Base-by-base conservation (phyloP, 1,284 basidiomycete genomes). In the Agroathelia rolfsii region DNA sequence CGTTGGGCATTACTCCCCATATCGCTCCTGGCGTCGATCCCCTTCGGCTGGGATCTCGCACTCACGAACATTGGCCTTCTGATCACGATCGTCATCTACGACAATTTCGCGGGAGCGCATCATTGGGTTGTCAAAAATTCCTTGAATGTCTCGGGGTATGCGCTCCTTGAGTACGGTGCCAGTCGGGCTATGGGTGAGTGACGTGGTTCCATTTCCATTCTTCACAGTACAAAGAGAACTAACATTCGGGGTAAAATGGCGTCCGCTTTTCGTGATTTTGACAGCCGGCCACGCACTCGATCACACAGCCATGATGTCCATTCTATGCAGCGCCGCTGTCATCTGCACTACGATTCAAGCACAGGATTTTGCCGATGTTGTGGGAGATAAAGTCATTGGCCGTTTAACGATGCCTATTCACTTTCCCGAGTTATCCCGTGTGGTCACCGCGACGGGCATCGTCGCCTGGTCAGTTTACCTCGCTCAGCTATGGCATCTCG, bases 301-400 rank as follows among this genome's bases (percentile, higher is more conserved):
- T 32, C 12, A 12, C 15, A 44, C 39, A 3, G 35, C 47, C 13
- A 25, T 45, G n/a, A 11, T 36, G 9, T 46, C 52, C 3, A 34
- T 57, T 28, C 17, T 49, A 11, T 38, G 41, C 27, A 62, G 54
- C 33, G 48, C 43, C 2, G 37, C 51, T 5, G 44, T 60, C 24
- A 48, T 57, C 35, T 41, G 49, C 26, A 49, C 57, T 2, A 62
- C 62, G 5, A 54, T 61, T 6, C 59, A 63, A 4, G 51, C 55
- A 0, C 59, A 63, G 41, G 64, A 66, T 35, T 66, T 62, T 42
- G 50, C 52, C 17, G 65, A 67, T 32, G 47, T 54, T 6, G 49
- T 45, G 5, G 65, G 64, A 4, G 64, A 66, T 38, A 39, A 36
- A 3, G 41, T 28, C 5, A 46, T 51, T 16, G 61, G 62, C 9